phyloP scores from a whole-genome alignment of 2,329 filamentous ascomycete genomes.

The Pseudogymnoascus sp. region DNA sequence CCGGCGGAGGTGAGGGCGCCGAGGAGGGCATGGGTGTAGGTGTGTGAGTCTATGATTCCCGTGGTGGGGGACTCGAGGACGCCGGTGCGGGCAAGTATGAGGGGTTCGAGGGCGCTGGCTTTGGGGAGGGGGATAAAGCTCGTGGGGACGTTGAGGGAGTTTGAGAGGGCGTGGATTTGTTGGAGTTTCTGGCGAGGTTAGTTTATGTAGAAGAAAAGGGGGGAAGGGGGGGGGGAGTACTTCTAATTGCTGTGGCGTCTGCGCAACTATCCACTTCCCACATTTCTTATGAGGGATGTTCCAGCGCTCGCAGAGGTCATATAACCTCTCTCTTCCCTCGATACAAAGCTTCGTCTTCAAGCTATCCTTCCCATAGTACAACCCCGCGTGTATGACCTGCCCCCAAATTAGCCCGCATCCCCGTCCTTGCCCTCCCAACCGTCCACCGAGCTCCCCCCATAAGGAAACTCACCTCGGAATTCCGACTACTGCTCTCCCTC shows the following conservation, averaged over 20 bases:
- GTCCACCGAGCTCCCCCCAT: background rate
- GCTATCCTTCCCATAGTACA: constrained; percentile 72
- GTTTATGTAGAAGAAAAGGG: background rate
- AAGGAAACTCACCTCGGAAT: constrained; percentile 45
- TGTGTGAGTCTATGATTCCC: constrained; percentile 84
- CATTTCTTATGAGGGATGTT: constrained; percentile 63
- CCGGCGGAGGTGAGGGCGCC: constrained; percentile 69
- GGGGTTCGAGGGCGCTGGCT: constrained; percentile 59
- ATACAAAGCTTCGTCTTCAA: constrained; percentile 83
- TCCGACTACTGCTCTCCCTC: constrained; percentile 62
- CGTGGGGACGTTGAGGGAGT: constrained; percentile 52
- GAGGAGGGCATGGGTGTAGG: constrained; percentile 71
- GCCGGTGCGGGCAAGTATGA: constrained; percentile 61
- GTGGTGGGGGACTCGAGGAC: constrained; percentile 79
- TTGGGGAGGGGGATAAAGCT: constrained; percentile 58
- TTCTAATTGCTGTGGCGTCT: constrained; percentile 54
- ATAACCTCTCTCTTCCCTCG: constrained; percentile 65
- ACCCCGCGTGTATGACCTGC: constrained; percentile 90
- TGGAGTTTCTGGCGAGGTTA: constrained; percentile 32
- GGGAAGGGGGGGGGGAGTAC: background rate
- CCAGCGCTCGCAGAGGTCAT: constrained; percentile 62
- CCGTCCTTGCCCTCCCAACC: background rate
- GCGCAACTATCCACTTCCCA: constrained; percentile 93
- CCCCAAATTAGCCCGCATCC: background rate
- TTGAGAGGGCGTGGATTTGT: constrained; percentile 38